Percentiles rank a stretch among this genome's conserved stretches.
Evolutionary conservation across 2,329 filamentous ascomycete species (phyloP).

Genomic region (Monilinia aucupariae): DNA sequence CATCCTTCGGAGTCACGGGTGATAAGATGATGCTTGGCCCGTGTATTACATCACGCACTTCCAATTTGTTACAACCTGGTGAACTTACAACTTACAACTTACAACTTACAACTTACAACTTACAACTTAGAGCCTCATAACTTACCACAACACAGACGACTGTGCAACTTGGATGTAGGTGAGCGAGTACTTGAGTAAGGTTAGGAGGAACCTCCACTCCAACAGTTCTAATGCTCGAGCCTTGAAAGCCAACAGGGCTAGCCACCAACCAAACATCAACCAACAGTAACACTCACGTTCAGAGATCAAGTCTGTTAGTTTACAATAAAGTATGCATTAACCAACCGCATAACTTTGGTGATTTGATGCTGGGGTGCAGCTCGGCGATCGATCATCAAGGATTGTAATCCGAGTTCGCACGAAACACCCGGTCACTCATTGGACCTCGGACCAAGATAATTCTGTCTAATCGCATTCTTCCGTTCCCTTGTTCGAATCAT

Average conservation of each 20-base stretch:
- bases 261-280: background rate
- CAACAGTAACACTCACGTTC: background rate
- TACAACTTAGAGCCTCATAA: no score
- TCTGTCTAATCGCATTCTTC: background rate
- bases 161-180: no score
- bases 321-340: slow-evolving; percentile 5
- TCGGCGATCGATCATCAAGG: background rate
- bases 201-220: no score
- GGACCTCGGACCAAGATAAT: background rate
- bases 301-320: background rate
- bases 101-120: no score
- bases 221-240: background rate
- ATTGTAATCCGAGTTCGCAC: slow-evolving; percentile 1
- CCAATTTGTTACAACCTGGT: no score
- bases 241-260: background rate
- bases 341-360: background rate
- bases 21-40: no score
- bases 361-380: background rate
- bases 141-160: no score
- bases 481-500: background rate
- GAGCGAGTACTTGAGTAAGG: no score
- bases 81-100: no score
- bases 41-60: no score
- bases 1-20: no score
- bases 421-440: background rate